Evolutionary conservation across 148 eudicot species (phyloP).

Genomic region (Beta vulgaris): DNA sequence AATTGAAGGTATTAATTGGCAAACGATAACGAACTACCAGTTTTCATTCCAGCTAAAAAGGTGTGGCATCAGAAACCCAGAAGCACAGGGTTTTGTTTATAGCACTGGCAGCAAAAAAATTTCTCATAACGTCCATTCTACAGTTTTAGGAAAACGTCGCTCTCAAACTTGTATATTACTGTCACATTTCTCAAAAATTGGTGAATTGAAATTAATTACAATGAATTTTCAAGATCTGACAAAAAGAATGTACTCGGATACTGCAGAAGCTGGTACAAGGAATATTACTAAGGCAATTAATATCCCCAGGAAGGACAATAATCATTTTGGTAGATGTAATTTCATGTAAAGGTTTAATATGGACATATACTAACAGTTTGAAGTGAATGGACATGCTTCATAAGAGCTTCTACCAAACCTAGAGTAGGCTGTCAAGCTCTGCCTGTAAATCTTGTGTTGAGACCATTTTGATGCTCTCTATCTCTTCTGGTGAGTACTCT

Average conservation of each 20-base stretch:
- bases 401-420: slow-evolving; percentile 8
- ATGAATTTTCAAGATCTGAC: not conserved
- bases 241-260: not conserved
- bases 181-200: no score
- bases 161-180: no score
- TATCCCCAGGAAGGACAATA: not conserved
- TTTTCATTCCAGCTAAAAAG: no score
- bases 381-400: not conserved
- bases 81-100: no score
- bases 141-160: no score
- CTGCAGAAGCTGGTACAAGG: not conserved
- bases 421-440: slow-evolving; percentile 71
- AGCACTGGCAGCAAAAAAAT: no score
- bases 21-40: no score
- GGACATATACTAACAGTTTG: not conserved
- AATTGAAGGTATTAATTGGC: no score
- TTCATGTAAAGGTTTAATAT: slow-evolving; percentile 2
- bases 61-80: no score
- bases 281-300: not conserved
- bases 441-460: slow-evolving; percentile 68
- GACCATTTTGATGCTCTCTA: slow-evolving; percentile 55
- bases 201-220: not conserved
- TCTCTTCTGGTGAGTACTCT: slow-evolving; percentile 71
- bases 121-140: no score
- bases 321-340: not conserved